Base-by-base conservation (phyloP, 257 asterid genomes). In the Nicotiana paniculata region DNA sequence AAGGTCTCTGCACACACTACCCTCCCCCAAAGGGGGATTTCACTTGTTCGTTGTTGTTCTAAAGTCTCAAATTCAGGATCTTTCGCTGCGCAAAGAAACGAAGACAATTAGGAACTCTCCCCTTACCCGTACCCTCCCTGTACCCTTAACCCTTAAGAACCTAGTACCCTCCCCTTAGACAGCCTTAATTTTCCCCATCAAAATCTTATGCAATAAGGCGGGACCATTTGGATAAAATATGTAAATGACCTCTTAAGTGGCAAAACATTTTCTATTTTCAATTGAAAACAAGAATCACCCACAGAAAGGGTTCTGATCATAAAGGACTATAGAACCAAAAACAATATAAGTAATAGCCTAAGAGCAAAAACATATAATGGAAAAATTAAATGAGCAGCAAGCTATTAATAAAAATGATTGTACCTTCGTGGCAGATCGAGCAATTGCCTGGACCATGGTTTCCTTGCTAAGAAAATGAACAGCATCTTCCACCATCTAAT, bases 341-440 rank as follows among this genome's bases (percentile, higher is more conserved):
- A 62, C 43, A 62, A 76, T 37, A 46, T 10, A 68, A 43, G 64
- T 35, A 51, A 81, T 32, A 61, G 18, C 57, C 51, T 28, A 72
- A 35, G 24, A 74, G 16, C 21, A 26, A 74, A 74, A 74, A 74
- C 21, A 74, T 13, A 51, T 37, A 74, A 74, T 51, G 43, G 16
- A 74, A 74, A 53, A 15, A 53, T 53, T 53, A 13, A 53, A 53
- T 53, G 57, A n/a, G 63, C 15, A 7, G n/a, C 1, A 35, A 46
- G 32, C 74, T 16, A 43, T 26, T 61, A 74, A 37, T 54, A 72
- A 39, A 84, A 80, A 53, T 53, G 67, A n/a, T 11, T 6, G 80
- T 88, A 92, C 99, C 99, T 96, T 96, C 82, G 98, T 94, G 64
- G 99, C 99, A 8, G 99, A 96, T 86, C 98, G 91, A 80, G 97